Percentiles rank a stretch among this genome's conserved stretches.
phyloP scores from a whole-genome alignment of 257 asterid species.

The Solanum appendiculatum region DNA sequence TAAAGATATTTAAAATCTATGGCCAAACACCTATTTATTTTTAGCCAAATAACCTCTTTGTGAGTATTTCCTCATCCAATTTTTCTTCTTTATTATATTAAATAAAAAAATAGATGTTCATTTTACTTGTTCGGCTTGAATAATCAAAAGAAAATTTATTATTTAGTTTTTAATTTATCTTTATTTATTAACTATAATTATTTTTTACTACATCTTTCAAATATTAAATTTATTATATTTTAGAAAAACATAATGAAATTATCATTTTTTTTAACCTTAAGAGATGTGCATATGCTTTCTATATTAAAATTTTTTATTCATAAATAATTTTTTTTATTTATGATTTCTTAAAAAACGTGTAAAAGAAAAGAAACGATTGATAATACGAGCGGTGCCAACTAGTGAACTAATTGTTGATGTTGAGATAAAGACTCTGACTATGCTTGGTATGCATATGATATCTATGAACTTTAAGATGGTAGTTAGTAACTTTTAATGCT shows the following conservation, averaged over 20 bases:
- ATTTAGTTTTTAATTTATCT: no score
- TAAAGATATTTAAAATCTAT: no score
- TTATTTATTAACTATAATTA: no score
- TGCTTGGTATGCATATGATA: not conserved
- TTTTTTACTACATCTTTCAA: no score
- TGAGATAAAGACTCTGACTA: not conserved
- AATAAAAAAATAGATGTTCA: no score
- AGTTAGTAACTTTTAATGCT: not conserved
- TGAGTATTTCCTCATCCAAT: not conserved
- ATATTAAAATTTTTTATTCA: not conserved
- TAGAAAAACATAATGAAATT: no score
- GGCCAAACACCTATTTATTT: not conserved
- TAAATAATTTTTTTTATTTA: no score
- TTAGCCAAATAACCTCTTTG: not conserved
- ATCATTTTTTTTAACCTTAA: not conserved
- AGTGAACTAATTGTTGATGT: not conserved
- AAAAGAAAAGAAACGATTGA: no score
- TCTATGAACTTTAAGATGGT: not conserved
- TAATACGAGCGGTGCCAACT: not conserved
- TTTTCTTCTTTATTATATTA: not conserved
- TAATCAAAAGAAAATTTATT: no score
- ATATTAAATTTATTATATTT: no score
- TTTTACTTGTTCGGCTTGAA: no score
- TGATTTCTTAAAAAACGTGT: no score
- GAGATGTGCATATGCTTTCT: not conserved